Evolutionary conservation across 805 yeast species (phyloP), one percentile per base, ranked within the genome.

Genomic region (Cyberlindnera xishuangbannaensis): DNA sequence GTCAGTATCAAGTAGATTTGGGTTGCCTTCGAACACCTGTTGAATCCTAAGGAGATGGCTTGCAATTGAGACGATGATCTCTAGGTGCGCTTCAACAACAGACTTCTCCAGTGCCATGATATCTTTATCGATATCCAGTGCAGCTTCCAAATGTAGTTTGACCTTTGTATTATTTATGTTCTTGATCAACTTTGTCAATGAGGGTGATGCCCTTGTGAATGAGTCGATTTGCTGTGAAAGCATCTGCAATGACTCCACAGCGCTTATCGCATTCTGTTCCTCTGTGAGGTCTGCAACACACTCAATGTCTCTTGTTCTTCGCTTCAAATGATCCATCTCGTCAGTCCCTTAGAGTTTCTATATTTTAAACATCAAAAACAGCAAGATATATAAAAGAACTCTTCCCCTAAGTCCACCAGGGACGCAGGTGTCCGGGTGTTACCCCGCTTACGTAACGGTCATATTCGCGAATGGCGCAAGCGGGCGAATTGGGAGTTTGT

Each of bases 151-250:
- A 19, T 37, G 39, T 11, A 42, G 30, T 10, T 30, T 36, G 17
- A 39, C 43, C 5, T 15, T 22, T 9, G 41, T 27, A 14, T 23
- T 25, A 25, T 26, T 36, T 14, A 42, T 7, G 19, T 42, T 29
- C 20, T 25, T 27, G 16, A 42, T 25, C 18, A 42, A 30, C 28
- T 36, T 41, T 7, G 12, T 3, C 18, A 36, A 21, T 13, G 26
- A 9, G 2, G 37, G 35, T 7, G 7, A 15, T 20, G 26, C 15
- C 18, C n/a, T 16, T 14, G 20, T 28, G 32, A 41, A 30, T 7
- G 20, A 7, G 18, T 34, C 40, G 7, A 41, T 15, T 30, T 41
- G 35, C 11, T 22, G 23, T 8, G 25, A 6, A 6, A 41, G 20
- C 12, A 36, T 15, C 10, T 16, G n/a, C 6, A 41, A 29, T 3